These are phyloP conservation scores for Dothidotthia symphoricarpi DNA, from an alignment of 2,329 filamentous ascomycete species.

Conservation along the genomic window DNA sequence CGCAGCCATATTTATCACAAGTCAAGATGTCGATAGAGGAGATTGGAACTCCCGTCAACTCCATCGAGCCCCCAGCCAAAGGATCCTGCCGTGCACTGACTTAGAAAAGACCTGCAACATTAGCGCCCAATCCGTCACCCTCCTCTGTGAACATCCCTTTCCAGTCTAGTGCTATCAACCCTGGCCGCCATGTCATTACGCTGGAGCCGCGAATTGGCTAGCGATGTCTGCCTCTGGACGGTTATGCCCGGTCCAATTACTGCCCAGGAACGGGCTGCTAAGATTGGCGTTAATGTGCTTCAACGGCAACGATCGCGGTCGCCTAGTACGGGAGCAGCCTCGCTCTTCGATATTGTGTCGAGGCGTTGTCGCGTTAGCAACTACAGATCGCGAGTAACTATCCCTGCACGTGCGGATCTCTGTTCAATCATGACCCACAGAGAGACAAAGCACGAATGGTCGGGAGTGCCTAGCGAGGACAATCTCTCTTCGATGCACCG, in stretches of 20 bases:
- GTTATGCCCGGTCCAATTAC: constrained; percentile 38
- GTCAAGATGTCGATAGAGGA: constrained; percentile 12
- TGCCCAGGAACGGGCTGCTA: constrained; percentile 36
- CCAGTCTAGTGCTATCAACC: constrained; percentile 19
- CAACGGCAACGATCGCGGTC: constrained; percentile 19
- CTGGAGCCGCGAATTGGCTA: constrained; percentile 36
- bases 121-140: constrained; percentile 31
- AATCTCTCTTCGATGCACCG: constrained; percentile 29
- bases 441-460: neutral
- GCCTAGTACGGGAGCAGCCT: constrained; percentile 7
- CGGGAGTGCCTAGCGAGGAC: constrained; percentile 9
- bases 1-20: constrained; percentile 24
- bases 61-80: constrained; percentile 33
- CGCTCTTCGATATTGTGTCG: constrained; percentile 2
- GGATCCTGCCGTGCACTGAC: constrained; percentile 25
- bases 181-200: constrained; percentile 22
- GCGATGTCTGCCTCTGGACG: constrained; percentile 21
- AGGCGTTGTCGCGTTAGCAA: neutral
- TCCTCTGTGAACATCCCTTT: constrained; percentile 14
- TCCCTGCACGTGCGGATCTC: neutral
- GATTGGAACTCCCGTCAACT: constrained; percentile 26
- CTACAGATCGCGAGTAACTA: no score
- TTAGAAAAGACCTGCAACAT: constrained; percentile 19
- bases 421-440: neutral
- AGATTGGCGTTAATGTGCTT: constrained; percentile 2